Evolutionary conservation across 768 basidiomycete species (phyloP).

Genomic region (Rubroboletus pulcherrimus): DNA sequence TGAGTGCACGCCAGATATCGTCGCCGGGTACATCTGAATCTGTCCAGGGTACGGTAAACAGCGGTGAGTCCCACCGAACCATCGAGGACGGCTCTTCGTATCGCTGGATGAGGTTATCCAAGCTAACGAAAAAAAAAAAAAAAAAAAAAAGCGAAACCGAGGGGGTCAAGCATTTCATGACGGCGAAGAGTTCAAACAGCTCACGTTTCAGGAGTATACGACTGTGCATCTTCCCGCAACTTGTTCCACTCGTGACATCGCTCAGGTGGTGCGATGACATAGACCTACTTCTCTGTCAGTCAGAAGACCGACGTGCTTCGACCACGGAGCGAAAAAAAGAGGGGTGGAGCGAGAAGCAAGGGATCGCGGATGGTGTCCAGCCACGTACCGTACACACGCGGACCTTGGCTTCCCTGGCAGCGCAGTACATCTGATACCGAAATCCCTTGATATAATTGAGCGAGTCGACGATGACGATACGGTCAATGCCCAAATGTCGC

Average conservation of each 20-base stretch:
- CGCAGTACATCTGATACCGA: slow-evolving; percentile 97
- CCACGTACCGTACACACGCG: slow-evolving; percentile 79
- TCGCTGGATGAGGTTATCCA: slow-evolving; percentile 58
- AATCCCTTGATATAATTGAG: slow-evolving; percentile 99
- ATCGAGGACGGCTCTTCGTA: slow-evolving; percentile 97
- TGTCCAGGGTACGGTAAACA: slow-evolving; percentile 79
- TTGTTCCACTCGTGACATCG: slow-evolving; percentile 76
- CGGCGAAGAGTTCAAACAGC: background rate
- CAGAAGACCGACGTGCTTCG: background rate
- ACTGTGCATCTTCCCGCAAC: slow-evolving; percentile 40
- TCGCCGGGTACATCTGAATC: slow-evolving; percentile 63
- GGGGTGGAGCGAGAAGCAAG: background rate
- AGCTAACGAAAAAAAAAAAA: background rate
- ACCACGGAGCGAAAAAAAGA: background rate
- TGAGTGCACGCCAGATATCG: slow-evolving; percentile 78
- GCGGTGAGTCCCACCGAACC: slow-evolving; percentile 98
- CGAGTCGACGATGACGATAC: slow-evolving; percentile 84
- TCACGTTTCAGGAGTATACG: slow-evolving; percentile 73
- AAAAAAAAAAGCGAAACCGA: background rate
- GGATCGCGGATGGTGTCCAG: background rate
- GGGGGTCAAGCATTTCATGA: background rate
- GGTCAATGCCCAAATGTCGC: slow-evolving; percentile 65
- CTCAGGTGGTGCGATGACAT: slow-evolving; percentile 70
- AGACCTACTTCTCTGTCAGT: slow-evolving; percentile 48
- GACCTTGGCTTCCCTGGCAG: slow-evolving; percentile 82